phyloP scores from a whole-genome alignment of 805 yeast genomes.

The Pichia manshurica region DNA sequence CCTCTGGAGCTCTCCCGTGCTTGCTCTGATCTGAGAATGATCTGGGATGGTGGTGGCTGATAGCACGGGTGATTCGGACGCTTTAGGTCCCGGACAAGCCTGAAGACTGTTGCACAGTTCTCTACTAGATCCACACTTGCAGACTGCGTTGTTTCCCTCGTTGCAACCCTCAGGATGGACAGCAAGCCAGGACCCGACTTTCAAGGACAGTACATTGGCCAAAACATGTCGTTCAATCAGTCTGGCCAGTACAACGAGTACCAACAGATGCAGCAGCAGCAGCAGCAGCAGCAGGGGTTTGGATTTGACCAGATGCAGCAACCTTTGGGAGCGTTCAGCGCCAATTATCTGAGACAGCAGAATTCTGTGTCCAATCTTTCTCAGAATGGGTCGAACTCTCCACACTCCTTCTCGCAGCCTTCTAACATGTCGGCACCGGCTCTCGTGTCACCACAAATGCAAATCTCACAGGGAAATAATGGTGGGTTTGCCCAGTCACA shows the following conservation, averaged over 20 bases:
- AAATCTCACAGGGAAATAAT: conserved; percentile 1
- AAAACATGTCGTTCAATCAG: neutral
- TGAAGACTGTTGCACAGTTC: no score
- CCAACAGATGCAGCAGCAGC: conserved; percentile 29
- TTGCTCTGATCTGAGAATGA: no score
- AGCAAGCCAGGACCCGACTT: neutral
- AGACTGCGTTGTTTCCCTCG: no score
- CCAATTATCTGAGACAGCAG: conserved; percentile 20
- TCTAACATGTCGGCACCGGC: conserved; percentile 7
- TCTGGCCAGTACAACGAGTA: neutral
- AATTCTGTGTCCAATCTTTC: conserved; percentile 21
- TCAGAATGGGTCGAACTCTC: conserved; percentile 1
- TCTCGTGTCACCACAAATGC: conserved; percentile 6
- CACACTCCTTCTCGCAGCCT: neutral
- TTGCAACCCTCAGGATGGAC: neutral
- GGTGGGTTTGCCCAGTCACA: neutral
- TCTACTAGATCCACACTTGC: no score
- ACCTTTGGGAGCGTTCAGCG: conserved; percentile 15
- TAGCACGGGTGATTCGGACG: no score
- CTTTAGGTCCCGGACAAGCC: no score
- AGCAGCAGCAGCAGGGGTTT: conserved; percentile 21
- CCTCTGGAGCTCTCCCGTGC: no score
- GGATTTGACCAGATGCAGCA: conserved; percentile 13
- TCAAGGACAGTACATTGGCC: conserved; percentile 1
- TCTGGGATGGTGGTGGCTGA: no score